Evolutionary conservation across 495 filamentous ascomycete genomes (phyloP).

Genomic region (Lasiosphaeriaceae sp.): DNA sequence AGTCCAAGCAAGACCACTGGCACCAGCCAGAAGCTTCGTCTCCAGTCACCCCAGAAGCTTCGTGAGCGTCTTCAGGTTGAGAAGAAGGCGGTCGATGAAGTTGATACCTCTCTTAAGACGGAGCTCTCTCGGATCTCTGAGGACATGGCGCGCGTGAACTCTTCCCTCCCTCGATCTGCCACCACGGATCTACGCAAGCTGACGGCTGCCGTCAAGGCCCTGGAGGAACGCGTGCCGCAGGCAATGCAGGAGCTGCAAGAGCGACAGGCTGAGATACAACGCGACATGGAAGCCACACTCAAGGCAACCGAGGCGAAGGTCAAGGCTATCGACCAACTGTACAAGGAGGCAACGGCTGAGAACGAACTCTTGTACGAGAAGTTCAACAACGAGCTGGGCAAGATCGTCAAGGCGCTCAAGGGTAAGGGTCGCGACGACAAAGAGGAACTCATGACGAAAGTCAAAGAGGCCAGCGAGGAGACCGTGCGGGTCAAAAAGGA

Average conservation of each 20-base stretch:
- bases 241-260: slow-evolving; percentile 58
- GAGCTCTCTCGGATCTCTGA: slow-evolving; percentile 80
- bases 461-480: slow-evolving; percentile 67
- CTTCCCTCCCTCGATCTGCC: slow-evolving; percentile 34
- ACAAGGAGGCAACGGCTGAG: slow-evolving; percentile 83
- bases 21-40: slow-evolving; percentile 62
- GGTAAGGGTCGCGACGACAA: slow-evolving; percentile 66
- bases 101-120: slow-evolving; percentile 62
- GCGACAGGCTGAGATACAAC: slow-evolving; percentile 58
- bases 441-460: slow-evolving; percentile 62
- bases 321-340: slow-evolving; percentile 81
- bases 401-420: slow-evolving; percentile 70
- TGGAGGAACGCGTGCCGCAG: slow-evolving; percentile 62
- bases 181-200: slow-evolving; percentile 46
- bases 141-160: slow-evolving; percentile 67
- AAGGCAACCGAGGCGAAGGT: slow-evolving; percentile 71
- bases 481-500: slow-evolving; percentile 71
- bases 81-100: slow-evolving; percentile 65
- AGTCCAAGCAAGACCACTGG: not conserved
- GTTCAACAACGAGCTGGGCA: slow-evolving; percentile 85
- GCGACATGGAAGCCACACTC: slow-evolving; percentile 65
- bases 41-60: slow-evolving; percentile 89
- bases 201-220: slow-evolving; percentile 50
- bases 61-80: slow-evolving; percentile 84
- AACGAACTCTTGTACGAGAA: slow-evolving; percentile 92